Evolutionary conservation across 495 filamentous ascomycete species (phyloP).

Genomic region (Lepidopterella palustris): DNA sequence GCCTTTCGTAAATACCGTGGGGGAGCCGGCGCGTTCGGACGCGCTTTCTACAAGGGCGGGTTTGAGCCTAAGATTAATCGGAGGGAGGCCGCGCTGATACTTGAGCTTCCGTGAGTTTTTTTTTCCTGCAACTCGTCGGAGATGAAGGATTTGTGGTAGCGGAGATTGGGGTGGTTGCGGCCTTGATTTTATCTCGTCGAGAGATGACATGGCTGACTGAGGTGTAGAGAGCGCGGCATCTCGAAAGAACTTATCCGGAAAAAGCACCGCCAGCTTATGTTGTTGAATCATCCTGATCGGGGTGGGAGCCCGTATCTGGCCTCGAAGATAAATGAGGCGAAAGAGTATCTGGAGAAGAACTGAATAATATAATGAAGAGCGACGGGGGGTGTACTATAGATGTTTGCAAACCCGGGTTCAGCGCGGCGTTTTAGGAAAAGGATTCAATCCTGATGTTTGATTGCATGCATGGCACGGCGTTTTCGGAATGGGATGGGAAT

Average conservation of each 20-base stretch:
- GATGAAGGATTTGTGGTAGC: too few species aligned
- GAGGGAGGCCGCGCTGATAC: conserved; percentile 82
- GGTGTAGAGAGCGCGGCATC: conserved; percentile 66
- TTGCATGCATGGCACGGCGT: not conserved
- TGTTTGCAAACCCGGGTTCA: conserved; percentile 8
- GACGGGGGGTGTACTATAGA: not conserved
- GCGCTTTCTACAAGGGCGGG: conserved; percentile 92
- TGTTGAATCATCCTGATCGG: conserved; percentile 95
- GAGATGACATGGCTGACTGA: too few species aligned
- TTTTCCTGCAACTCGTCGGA: too few species aligned
- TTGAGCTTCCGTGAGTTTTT: conserved; percentile 72
- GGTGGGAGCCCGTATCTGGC: conserved; percentile 94
- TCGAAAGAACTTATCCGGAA: conserved; percentile 92
- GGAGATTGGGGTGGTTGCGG: too few species aligned
- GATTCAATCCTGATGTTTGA: too few species aligned
- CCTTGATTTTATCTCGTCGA: too few species aligned
- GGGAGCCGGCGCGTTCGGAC: conserved; percentile 54
- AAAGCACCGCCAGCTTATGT: conserved; percentile 93
- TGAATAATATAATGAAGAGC: conserved; percentile 1
- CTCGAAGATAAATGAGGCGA: conserved; percentile 96
- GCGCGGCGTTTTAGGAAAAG: conserved; percentile 21
- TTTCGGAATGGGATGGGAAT: not conserved
- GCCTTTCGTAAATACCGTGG: conserved; percentile 78
- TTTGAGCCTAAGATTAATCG: conserved; percentile 92
- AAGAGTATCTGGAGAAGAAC: conserved; percentile 86